Base-by-base conservation (phyloP, 805 yeast genomes). In the Nakazawaea laoshanensis region DNA sequence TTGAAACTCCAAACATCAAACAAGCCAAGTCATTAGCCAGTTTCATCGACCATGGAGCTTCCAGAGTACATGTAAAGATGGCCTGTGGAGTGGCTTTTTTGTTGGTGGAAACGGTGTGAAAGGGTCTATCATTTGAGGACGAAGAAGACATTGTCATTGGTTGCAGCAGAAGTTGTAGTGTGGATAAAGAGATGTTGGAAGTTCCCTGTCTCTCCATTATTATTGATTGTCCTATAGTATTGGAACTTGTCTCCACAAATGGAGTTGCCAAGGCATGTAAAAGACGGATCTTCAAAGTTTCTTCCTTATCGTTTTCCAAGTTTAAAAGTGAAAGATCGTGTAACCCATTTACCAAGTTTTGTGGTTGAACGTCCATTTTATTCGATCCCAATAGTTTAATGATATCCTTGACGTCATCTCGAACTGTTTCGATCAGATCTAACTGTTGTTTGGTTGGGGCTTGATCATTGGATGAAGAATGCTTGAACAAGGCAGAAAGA, bases 21-120 rank as follows among this genome's bases (percentile, higher is more conserved):
- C 94, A 83, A 0, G 95, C 94, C 42, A 87, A 62, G 55, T 88
- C 96, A 50, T 89, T 88, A 11, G 94, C 86, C 5, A 94, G 88
- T 46, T 73, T 74, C 31, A 88, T 68, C 18, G 63, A 58, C 88
- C 92, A 88, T 1, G 96, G 96, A 30, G 70, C 67, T 10, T 69
- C 73, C 16, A 70, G 59, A 3, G 74, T 75, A 30, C 94, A 83
- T 0, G 95, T 85, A 51, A 88, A 78, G 9, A 87, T 78, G 0
- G 95, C 92, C 48, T 85, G 92, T 8, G 89, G 89, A 0, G 80
- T 55, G 6, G 58, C 60, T 38, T 77, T 78, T 45, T 82, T 86
- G 3, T 82, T 77, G 0, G 87, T 68, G 1, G 85, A 67, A 39
- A 76, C 58, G 23, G 79, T 51, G 59, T 84, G 84, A 53, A 70